Percentiles rank a stretch among this genome's conserved stretches.
Evolutionary conservation across 2,329 filamentous ascomycete species (phyloP).

Genomic region (Gaeumannomyces tritici): DNA sequence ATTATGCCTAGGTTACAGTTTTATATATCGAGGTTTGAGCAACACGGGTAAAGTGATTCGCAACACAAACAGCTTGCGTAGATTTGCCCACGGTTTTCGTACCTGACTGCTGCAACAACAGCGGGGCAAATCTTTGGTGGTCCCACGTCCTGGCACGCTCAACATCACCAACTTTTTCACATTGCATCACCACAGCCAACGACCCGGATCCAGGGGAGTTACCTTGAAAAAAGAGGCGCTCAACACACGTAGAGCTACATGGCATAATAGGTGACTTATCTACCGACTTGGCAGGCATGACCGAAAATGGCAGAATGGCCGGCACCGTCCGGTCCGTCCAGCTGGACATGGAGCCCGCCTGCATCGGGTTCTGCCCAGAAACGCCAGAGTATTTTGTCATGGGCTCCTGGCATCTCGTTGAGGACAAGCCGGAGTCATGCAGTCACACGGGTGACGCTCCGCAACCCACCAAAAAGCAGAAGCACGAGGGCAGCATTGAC

Average conservation of each 20-base stretch:
- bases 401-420: constrained; percentile 30
- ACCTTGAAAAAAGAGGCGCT: not conserved
- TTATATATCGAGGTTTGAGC: no score
- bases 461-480: constrained; percentile 33
- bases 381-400: constrained; percentile 61
- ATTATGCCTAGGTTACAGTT: no score
- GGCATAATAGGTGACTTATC: no score
- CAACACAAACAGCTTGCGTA: no score
- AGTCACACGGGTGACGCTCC: not conserved
- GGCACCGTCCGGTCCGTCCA: constrained; percentile 36
- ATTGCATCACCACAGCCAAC: not conserved
- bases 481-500: constrained; percentile 63
- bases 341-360: constrained; percentile 64
- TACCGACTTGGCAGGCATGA: not conserved
- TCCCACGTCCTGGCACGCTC: not conserved
- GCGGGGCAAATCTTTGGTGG: not conserved
- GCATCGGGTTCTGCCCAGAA: constrained; percentile 62
- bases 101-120: no score
- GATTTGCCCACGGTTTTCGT: no score
- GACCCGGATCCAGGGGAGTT: no score
- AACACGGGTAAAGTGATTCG: no score
- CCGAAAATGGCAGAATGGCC: constrained; percentile 11
- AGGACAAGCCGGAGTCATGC: not conserved
- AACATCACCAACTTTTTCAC: not conserved
- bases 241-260: not conserved